Evolutionary conservation across 169 alveolate genomes (phyloP).

Genomic region (Fabrea salina): DNA sequence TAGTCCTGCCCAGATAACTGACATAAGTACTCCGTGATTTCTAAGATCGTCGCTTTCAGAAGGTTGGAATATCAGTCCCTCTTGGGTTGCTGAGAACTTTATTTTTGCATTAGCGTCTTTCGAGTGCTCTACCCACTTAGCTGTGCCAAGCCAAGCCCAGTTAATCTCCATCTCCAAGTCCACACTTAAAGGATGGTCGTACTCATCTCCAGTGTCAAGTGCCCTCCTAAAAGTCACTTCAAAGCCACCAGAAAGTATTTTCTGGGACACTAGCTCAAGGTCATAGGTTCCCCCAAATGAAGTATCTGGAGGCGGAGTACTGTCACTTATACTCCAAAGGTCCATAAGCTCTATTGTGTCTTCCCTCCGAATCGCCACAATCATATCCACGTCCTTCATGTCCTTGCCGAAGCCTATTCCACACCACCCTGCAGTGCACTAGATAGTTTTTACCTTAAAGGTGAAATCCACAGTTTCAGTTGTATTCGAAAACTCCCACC

Average conservation of each 20-base stretch:
- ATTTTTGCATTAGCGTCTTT: too few relatives aligned
- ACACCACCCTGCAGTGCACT: slow-evolving; percentile 23
- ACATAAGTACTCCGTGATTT: too few relatives aligned
- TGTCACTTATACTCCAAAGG: neutral
- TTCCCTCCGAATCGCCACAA: neutral
- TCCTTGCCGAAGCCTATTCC: slow-evolving; percentile 12
- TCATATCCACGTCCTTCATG: slow-evolving; percentile 9
- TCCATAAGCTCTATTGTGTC: too few relatives aligned
- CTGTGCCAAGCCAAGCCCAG: too few relatives aligned
- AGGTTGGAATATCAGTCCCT: too few relatives aligned
- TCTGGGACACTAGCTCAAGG: neutral
- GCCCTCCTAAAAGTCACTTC: neutral
- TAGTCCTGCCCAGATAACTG: too few relatives aligned
- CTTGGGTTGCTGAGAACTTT: too few relatives aligned
- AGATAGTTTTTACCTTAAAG: neutral
- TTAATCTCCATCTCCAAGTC: neutral
- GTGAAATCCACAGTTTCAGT: too few relatives aligned
- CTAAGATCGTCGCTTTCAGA: too few relatives aligned
- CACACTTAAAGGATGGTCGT: neutral
- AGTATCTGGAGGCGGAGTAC: neutral
- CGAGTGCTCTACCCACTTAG: too few relatives aligned
- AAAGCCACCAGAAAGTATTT: neutral
- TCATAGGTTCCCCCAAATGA: neutral
- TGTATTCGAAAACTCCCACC: too few relatives aligned
- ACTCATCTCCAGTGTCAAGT: slow-evolving; percentile 9